These are phyloP conservation scores for Platanus orientalis DNA, from an alignment of 164 flowering plant genomes.

Conservation along the genomic window DNA sequence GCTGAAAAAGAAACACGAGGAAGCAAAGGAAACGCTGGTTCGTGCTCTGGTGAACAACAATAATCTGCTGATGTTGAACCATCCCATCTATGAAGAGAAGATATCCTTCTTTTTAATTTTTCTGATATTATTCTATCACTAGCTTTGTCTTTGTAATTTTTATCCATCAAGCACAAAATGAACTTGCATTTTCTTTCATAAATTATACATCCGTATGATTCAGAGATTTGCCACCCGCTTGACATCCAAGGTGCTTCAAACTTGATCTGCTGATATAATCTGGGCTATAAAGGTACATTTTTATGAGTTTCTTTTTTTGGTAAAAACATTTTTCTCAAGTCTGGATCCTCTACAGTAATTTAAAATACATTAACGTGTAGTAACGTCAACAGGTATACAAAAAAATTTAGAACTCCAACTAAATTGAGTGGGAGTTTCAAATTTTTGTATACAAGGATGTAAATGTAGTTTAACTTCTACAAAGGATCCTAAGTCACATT, in stretches of 20 bases:
- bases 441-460: no score
- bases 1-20: constrained; percentile 89
- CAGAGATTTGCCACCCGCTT: constrained; percentile 46
- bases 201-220: constrained; percentile 40
- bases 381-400: no score
- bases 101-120: constrained; percentile 57
- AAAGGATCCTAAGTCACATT: no score
- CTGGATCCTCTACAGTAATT: no score
- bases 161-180: not conserved
- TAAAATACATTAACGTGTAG: no score
- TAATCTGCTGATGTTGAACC: constrained; percentile 73
- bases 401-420: no score
- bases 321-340: no score
- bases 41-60: constrained; percentile 87
- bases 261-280: constrained; percentile 8
- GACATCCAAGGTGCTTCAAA: constrained; percentile 31
- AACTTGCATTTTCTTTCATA: constrained; percentile 33
- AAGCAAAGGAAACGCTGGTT: constrained; percentile 81
- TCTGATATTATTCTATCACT: not conserved
- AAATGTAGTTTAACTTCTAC: no score
- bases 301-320: no score
- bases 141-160: not conserved
- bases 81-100: constrained; percentile 66
- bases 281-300: constrained; percentile 7
- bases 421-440: no score